Evolutionary conservation across 1,284 basidiomycete genomes (phyloP), one percentile per base, ranked within the genome.

Genomic region (Taiwanofungus camphoratus): DNA sequence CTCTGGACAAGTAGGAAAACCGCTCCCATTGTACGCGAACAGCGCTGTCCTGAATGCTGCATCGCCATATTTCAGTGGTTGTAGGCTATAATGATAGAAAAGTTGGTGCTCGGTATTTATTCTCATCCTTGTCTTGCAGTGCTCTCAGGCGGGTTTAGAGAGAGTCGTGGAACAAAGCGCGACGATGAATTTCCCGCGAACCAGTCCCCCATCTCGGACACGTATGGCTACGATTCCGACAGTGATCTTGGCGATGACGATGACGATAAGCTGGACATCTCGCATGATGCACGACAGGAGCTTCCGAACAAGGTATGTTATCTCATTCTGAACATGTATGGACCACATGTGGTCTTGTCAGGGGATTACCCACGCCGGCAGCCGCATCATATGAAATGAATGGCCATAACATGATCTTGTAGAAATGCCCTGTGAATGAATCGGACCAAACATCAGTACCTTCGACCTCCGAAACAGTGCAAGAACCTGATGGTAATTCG

Each of bases 11-110:
- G 42, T 52, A 2, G 48, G 46, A 9, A 46, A 39, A 7, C 52
- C 49, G 8, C 33, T 34, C 5, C 26, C 41, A 2, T 36, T 56
- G 5, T 52, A 51, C 39, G 54, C 49, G 1, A 56, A 48, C 34
- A 52, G 52, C 35, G 20, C 15, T 4, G 39, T 54, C 3, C 38
- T 56, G 37, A 41, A 46, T 16, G 42, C 42, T 6, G 46, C 49
- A 13, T 41, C 43, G 13, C 43, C 47, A 21, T 42, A 54, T 30
- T 52, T 54, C 37, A 23, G 27, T 9, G 35, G 29, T 5, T 46
- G 52, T 56, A 39, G 15, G 51, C n/a, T n/a, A n/a, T n/a, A n/a
- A n/a, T n/a, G n/a, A n/a, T n/a, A n/a, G 23, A 24, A 26, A 13
- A n/a, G 15, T 29, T 20, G 12, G 29, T 4, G 13, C 11, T 20